Evolutionary conservation across 352 stramenopile genomes (phyloP).

Genomic region (Phytophthora megakarya): DNA sequence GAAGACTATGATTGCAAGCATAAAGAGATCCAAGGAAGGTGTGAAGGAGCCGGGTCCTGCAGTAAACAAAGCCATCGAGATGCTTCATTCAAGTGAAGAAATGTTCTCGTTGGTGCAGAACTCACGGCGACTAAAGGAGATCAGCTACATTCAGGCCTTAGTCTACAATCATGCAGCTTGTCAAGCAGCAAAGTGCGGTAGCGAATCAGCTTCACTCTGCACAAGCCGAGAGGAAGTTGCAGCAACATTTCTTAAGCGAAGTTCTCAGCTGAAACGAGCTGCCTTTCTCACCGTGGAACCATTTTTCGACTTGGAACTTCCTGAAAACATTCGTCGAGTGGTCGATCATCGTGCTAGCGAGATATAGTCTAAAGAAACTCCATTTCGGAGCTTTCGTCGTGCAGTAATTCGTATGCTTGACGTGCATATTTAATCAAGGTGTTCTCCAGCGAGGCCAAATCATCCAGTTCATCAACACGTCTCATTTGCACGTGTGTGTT

Average conservation of each 20-base stretch:
- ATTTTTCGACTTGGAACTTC: conserved; percentile 39
- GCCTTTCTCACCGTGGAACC: conserved; percentile 35
- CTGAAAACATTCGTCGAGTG: conserved; percentile 34
- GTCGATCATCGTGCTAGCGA: conserved; percentile 33
- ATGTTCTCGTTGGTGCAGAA: conserved; percentile 47
- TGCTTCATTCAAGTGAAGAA: conserved; percentile 36
- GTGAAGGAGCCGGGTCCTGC: conserved; percentile 6
- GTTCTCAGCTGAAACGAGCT: conserved; percentile 34
- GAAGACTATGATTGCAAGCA: conserved; percentile 51
- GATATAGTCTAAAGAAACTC: conserved; percentile 4
- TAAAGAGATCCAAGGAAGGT: conserved; percentile 29
- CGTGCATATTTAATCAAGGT: conserved; percentile 44
- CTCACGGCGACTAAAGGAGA: conserved; percentile 41
- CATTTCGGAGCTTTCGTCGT: conserved; percentile 4
- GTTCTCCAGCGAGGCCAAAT: conserved; percentile 24
- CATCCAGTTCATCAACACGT: conserved; percentile 24
- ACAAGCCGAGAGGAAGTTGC: conserved; percentile 33
- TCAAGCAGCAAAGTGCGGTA: conserved; percentile 24
- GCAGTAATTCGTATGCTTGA: conserved; percentile 40
- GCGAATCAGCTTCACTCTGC: conserved; percentile 15
- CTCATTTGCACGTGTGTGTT: conserved; percentile 33
- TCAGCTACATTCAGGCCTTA: conserved; percentile 48
- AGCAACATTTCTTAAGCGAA: conserved; percentile 36
- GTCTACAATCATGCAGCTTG: conserved; percentile 43
- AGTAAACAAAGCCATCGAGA: conserved; percentile 25